Percentiles rank a stretch among this genome's conserved stretches.
phyloP scores from a whole-genome alignment of 1,139 yeast genomes.

The Ogataea hybrid region DNA sequence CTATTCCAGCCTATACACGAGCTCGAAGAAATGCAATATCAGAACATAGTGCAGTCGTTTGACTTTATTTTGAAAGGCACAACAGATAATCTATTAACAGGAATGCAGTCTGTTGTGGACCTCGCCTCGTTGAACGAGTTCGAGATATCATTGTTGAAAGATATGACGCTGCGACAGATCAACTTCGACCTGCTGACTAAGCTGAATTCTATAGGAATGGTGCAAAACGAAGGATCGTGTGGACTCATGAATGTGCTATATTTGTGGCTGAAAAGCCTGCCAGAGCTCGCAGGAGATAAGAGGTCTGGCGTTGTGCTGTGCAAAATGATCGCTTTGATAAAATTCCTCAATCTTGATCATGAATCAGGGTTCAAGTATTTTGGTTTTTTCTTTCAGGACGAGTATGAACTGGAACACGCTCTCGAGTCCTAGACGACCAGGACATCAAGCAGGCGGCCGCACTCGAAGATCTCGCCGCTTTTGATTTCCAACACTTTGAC shows the following conservation, averaged over 20 bases:
- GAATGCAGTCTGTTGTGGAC: constrained; percentile 9
- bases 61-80: constrained; percentile 18
- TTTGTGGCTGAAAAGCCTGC: constrained; percentile 27
- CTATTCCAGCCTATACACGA: constrained; percentile 9
- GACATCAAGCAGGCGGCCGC: constrained; percentile 70
- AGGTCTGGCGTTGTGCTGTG: constrained; percentile 14
- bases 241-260: constrained; percentile 24
- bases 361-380: constrained; percentile 23
- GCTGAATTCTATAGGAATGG: constrained; percentile 21
- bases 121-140: constrained; percentile 9
- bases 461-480: constrained; percentile 70
- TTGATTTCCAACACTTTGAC: constrained; percentile 59
- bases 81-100: constrained; percentile 5
- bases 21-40: constrained; percentile 20
- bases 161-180: constrained; percentile 14
- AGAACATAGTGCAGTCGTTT: constrained; percentile 23
- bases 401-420: constrained; percentile 23
- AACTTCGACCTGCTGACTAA: constrained; percentile 12
- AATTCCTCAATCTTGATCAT: constrained; percentile 23
- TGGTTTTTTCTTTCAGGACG: constrained; percentile 29
- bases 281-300: constrained; percentile 7
- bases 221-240: constrained; percentile 21
- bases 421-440: constrained; percentile 42
- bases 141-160: constrained; percentile 17
- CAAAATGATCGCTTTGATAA: constrained; percentile 22